Conservation (phyloP, 2,329 filamentous ascomycete genomes). For the Trichoderma guizhouense region DNA sequence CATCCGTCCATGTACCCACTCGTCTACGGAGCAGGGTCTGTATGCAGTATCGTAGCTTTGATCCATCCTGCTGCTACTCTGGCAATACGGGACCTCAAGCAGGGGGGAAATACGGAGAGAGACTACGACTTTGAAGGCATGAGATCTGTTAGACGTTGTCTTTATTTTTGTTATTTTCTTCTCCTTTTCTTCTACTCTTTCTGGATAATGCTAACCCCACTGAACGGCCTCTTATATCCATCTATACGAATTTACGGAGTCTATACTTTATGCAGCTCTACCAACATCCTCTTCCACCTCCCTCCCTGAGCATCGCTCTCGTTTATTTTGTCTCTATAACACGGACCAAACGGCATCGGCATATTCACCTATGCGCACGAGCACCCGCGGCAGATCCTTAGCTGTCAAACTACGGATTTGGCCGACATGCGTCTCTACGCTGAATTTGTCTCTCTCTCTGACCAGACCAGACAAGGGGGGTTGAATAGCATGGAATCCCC, state of each 20-base stretch:
- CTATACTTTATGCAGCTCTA: background rate
- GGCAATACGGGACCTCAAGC: background rate
- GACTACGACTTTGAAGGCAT: background rate
- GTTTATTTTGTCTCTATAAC: background rate
- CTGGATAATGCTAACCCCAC: background rate
- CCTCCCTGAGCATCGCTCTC: background rate
- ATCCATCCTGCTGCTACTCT: background rate
- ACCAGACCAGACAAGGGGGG: background rate
- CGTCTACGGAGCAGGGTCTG: background rate
- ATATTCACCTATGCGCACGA: background rate
- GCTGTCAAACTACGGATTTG: slow-evolving; percentile 11
- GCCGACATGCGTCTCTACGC: background rate
- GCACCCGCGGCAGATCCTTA: slow-evolving; percentile 3
- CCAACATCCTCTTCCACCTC: background rate
- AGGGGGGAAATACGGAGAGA: background rate
- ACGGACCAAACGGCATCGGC: background rate
- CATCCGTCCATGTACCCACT: background rate
- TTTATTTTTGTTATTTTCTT: background rate
- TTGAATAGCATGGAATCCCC: background rate
- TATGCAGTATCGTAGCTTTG: background rate
- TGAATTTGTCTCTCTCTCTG: background rate
- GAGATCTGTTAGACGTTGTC: background rate
- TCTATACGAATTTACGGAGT: background rate
- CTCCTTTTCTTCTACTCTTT: background rate
- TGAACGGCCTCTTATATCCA: background rate